Conservation (phyloP, 176 grass and related monocot species). For the Microstegium vimineum region DNA sequence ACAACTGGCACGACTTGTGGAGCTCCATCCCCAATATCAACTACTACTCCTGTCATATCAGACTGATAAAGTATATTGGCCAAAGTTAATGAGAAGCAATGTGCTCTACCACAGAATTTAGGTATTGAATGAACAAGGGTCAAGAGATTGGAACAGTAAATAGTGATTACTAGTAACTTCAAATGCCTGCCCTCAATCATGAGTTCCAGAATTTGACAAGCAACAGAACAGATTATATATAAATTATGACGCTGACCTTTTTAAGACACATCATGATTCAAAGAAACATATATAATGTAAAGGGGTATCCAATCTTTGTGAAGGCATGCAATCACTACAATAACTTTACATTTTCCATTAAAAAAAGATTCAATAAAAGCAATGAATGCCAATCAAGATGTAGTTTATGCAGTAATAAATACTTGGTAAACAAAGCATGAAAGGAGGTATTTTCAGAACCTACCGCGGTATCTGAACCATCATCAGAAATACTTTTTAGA, state of each 20-base stretch:
- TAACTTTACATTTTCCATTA: not conserved
- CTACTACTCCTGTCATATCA: slow-evolving; percentile 99
- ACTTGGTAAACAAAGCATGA: slow-evolving; percentile 14
- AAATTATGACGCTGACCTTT: not conserved
- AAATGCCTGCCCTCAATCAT: not conserved
- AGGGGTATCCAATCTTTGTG: not conserved
- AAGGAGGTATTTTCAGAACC: slow-evolving; percentile 29
- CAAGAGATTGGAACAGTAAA: not conserved
- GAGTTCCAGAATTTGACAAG: slow-evolving; percentile 1
- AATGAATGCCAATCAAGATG: slow-evolving; percentile 5
- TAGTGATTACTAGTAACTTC: not conserved
- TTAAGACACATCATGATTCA: not conserved
- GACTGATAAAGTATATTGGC: slow-evolving; percentile 73
- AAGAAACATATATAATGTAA: not conserved
- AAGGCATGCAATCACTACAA: not conserved
- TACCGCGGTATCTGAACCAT: slow-evolving; percentile 48
- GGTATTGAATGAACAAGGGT: not conserved
- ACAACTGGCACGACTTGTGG: slow-evolving; percentile 90
- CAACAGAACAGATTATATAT: not conserved
- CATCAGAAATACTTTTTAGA: slow-evolving; percentile 51
- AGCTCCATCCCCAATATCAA: slow-evolving; percentile 94
- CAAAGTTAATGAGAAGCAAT: slow-evolving; percentile 43
- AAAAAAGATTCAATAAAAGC: not conserved
- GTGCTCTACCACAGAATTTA: slow-evolving; percentile 1
- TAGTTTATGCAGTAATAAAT: not conserved